Evolutionary conservation across 1,139 yeast genomes (phyloP), one percentile per base, ranked within the genome.

Genomic region (Sugiyamaella paludigena): DNA sequence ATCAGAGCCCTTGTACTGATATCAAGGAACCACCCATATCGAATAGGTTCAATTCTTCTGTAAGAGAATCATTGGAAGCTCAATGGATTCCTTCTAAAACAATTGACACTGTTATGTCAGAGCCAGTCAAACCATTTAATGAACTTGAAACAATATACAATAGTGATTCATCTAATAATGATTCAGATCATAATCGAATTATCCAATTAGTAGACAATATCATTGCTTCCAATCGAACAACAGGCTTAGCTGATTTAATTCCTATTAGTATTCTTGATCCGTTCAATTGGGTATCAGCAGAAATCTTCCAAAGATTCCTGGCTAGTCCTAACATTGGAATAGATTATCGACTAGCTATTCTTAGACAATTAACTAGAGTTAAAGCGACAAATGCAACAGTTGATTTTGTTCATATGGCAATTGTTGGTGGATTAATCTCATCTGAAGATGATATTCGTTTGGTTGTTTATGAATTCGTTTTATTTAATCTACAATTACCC

Each of bases 401-500:
- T 8, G 60, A 57, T 40, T 54, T 47, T 40, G 40, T 57, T 19
- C 54, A 52, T 39, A 47, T 45, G 47, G 43, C 49, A 29, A 44
- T 57, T 10, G 34, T 52, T 1, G 48, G 46, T 33, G 44, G 43
- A 4, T 27, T 35, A 27, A 38, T 54, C n/a, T 29, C 40, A n/a
- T 40, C 36, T 8, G 47, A 40, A n/a, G 58, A 53, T 36, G 52
- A 53, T 26, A 29, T 42, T 11, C 53, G 58, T 15, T 44, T 54
- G 31, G 43, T 58, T 13, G 48, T 58, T 28, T 54, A 58, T 41
- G 58, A 56, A 40, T 56, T 56, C 43, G 60, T 57, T 5, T 27
- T 43, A 31, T 51, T 40, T 44, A 52, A 54, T 38, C 52, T 54
- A 8, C 50, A 36, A 37, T n/a, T n/a, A n/a, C n/a, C n/a, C n/a